Conservation (phyloP, 2,329 filamentous ascomycete species). For the Sporothrix sp. region DNA sequence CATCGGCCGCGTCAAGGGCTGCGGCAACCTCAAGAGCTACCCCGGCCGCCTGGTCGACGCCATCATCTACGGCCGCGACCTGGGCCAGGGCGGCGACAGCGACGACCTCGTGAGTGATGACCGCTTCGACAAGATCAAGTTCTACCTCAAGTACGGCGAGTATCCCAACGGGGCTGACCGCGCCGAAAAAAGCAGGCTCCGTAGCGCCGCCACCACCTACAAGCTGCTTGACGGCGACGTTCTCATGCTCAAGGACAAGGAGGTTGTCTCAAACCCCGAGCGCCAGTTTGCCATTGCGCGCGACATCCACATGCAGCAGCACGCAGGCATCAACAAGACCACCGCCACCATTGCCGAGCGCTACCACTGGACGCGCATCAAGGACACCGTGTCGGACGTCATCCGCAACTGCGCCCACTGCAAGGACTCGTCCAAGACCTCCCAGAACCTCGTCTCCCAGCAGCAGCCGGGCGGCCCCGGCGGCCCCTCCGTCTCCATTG, state of each 20-base stretch:
- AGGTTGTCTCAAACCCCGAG: constrained; percentile 84
- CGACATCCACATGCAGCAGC: constrained; percentile 60
- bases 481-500: background rate
- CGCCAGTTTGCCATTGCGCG: constrained; percentile 85
- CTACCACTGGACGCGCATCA: constrained; percentile 97
- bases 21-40: constrained; percentile 59
- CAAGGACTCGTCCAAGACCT: constrained; percentile 60
- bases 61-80: constrained; percentile 66
- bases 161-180: constrained; percentile 90
- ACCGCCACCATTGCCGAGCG: constrained; percentile 87
- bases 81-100: constrained; percentile 47
- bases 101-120: constrained; percentile 88
- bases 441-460: background rate
- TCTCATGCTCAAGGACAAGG: constrained; percentile 95
- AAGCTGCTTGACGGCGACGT: constrained; percentile 70
- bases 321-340: constrained; percentile 96
- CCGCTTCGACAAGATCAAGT: constrained; percentile 97
- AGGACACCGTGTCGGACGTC: constrained; percentile 90
- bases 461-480: too few species aligned
- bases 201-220: constrained; percentile 91
- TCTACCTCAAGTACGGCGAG: constrained; percentile 87
- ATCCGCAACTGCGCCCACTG: constrained; percentile 87
- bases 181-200: constrained; percentile 87
- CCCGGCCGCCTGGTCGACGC: constrained; percentile 62
- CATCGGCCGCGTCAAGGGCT: constrained; percentile 70